Conservation (phyloP, 2,329 filamentous ascomycete species). For the Neobulgaria alba region DNA sequence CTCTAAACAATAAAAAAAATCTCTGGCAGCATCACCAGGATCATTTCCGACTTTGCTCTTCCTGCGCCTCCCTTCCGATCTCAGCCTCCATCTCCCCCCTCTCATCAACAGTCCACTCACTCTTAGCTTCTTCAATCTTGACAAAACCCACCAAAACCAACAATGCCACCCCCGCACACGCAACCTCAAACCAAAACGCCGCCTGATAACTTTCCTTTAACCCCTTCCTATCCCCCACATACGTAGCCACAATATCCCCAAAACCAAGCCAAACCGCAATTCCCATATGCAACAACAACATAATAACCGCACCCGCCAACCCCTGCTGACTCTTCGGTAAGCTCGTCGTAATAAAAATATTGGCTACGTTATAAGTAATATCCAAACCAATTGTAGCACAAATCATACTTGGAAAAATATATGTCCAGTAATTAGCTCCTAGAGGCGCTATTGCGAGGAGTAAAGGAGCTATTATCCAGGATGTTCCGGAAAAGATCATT, state of each 20-base stretch:
- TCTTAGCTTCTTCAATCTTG: constrained; percentile 43
- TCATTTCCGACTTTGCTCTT: no score
- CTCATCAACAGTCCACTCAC: constrained; percentile 50
- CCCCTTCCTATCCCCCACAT: constrained; percentile 29
- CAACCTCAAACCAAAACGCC: constrained; percentile 59
- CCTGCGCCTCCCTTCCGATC: not conserved
- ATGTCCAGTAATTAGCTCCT: constrained; percentile 49
- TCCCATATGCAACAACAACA: constrained; percentile 61
- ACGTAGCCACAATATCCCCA: constrained; percentile 53
- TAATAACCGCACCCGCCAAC: constrained; percentile 62
- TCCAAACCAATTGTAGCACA: constrained; percentile 66
- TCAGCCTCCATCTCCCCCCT: constrained; percentile 27
- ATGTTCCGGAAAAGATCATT: constrained; percentile 41
- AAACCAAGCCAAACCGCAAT: constrained; percentile 66
- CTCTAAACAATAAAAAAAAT: no score
- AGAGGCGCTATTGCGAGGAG: constrained; percentile 45
- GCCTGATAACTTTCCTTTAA: constrained; percentile 49
- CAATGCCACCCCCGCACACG: constrained; percentile 42
- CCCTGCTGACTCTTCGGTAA: constrained; percentile 60
- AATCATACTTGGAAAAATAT: constrained; percentile 62
- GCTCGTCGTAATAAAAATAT: constrained; percentile 68
- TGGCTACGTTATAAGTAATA: constrained; percentile 66
- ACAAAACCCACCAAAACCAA: constrained; percentile 43
- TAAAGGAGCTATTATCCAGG: constrained; percentile 42
- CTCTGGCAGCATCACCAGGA: no score